Percentiles rank a stretch among this genome's conserved stretches.
Evolutionary conservation across 2,329 filamentous ascomycete genomes (phyloP).

Genomic region (Pseudonectria buxi): DNA sequence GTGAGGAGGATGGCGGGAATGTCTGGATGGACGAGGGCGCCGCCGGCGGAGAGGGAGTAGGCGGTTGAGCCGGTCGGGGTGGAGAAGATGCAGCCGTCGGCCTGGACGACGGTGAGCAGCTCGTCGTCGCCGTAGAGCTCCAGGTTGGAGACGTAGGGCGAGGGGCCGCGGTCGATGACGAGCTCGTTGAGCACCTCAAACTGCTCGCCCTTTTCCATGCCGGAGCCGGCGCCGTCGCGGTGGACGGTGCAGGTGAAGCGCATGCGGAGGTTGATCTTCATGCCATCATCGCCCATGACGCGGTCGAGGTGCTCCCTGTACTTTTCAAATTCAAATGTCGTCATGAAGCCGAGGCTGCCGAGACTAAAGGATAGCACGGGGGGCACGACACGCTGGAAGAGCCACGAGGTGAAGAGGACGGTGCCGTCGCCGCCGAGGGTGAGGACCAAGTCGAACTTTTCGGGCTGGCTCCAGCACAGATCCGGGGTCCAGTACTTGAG

Average conservation of each 20-base stretch:
- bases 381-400: conserved; percentile 85
- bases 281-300: conserved; percentile 89
- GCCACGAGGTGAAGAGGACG: conserved; percentile 81
- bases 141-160: conserved; percentile 92
- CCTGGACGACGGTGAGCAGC: conserved; percentile 89
- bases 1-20: conserved; percentile 95
- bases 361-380: conserved; percentile 80
- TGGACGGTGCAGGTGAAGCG: conserved; percentile 98
- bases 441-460: conserved; percentile 90
- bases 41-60: conserved; percentile 92
- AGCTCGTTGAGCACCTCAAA: conserved; percentile 98
- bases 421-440: conserved; percentile 84
- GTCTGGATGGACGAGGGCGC: conserved; percentile 91
- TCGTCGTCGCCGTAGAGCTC: conserved; percentile 95
- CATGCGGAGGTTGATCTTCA: conserved; percentile 98
- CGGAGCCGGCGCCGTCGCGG: conserved; percentile 58
- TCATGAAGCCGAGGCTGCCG: conserved; percentile 81
- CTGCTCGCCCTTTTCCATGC: conserved; percentile 81
- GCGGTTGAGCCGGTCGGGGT: conserved; percentile 93
- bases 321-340: conserved; percentile 77
- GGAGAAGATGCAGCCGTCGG: conserved; percentile 95
- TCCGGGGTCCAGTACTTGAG: conserved; percentile 95
- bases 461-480: conserved; percentile 86
- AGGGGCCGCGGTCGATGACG: conserved; percentile 94
- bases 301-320: conserved; percentile 83